Base-by-base conservation (phyloP, 2,329 filamentous ascomycete species). In the Capronia epimyces region DNA sequence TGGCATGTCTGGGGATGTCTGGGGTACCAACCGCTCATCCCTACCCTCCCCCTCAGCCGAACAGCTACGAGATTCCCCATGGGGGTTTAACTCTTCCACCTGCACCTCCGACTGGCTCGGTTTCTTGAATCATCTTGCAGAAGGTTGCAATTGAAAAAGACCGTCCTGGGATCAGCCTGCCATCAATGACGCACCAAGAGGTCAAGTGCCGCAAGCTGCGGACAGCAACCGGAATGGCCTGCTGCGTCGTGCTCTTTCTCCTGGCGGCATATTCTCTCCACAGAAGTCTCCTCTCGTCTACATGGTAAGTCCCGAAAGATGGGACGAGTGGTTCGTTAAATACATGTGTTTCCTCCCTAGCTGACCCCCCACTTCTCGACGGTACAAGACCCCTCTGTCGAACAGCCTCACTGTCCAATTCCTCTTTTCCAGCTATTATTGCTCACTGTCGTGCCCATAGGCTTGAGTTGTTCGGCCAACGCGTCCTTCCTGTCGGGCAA, bases 391-490 rank as follows among this genome's bases (percentile, higher is more conserved):
- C 7, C 7, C 7, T n/a, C 29, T 32, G 12, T 32, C 7, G 12
- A 32, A 32, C 7, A 32, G n/a, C 29, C 29, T 10, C 29, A 32
- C n/a, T 12, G 7, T 32, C 29, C 24, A 27, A 27, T 10, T 32
- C 7, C 29, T 32, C 25, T 32, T n/a, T 12, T 32, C 13, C 13
- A 32, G 13, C 29, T 32, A 12, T 9, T n/a, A n/a, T 32, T 32
- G 34, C 34, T 37, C 34, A 37, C 34, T 18, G 1, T 20, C 8
- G 34, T 37, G 15, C 20, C 3, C 20, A 3, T 12, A 37, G 34
- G 34, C 34, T 50, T 27, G 21, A 50, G n/a, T 37, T 37, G n/a
- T 40, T 27, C 13, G 16, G 45, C 15, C 41, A 45, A 22, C 25
- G 22, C 7, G 27, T 40, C 8, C n/a, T 39, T 2, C 46, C 24